Evolutionary conservation across 140 eudicot species (phyloP), one percentile per base, ranked within the genome.

Genomic region (Cichorium intybus): DNA sequence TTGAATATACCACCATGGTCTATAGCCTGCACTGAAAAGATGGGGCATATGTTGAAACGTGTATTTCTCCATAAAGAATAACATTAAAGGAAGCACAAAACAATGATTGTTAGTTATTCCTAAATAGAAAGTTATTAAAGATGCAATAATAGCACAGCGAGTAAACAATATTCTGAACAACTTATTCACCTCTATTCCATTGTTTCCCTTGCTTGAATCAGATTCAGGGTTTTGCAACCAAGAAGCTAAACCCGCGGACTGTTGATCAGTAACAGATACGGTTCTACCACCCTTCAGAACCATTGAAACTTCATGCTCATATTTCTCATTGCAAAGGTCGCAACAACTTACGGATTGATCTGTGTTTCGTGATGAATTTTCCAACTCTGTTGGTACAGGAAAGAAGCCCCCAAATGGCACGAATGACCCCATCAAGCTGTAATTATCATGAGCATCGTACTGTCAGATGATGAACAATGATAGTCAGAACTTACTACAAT

Each of bases 401-500:
- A 88, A 88, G 80, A 85, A 88, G 54, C 96, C 96, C 50, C 87
- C 96, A 73, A 88, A 85, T 50, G 96, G 96, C 59, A 88, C 94
- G 73, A 88, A 88, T 60, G 96, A 82, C 81, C 94, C 94, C 85
- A 93, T 79, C 84, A 93, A 88, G 85, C 99, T 93, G 97, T 68
- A 88, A 68, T 72, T 67, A 79, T 70, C 72, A 83, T 65, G 80
- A 71, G 71, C 79, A 80, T 60, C 74, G 70, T 66, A 83, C 85
- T 83, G 85, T 87, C 72, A 91, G 85, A 79, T 66, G 60, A 75
- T 29, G 57, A 70, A 78, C 48, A 64, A 45, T 62, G 27, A 64
- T 29, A 71, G 75, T 77, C 86, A 80, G 82, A 77, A 68, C n/a
- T n/a, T n/a, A n/a, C n/a, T n/a, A n/a, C n/a, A n/a, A n/a, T n/a